Evolutionary conservation across 179 eudicot species (phyloP), one percentile per base, ranked within the genome.

Genomic region (Spinacia oleracea): DNA sequence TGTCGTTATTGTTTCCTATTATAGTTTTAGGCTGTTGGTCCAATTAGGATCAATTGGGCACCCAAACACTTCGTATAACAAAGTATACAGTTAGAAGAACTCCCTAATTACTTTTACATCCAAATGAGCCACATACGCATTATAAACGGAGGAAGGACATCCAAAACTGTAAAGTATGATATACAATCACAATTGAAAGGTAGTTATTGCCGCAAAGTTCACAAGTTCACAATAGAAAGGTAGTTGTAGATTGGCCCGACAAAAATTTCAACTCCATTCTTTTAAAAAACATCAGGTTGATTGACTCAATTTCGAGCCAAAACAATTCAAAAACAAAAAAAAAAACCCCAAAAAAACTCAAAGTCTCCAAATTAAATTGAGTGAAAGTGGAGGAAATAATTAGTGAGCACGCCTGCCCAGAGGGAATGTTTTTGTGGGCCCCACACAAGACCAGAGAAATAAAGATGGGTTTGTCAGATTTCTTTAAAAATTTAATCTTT

Each of bases 351-450:
- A 72, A 72, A 25, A 40, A 73, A 27, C 29, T 9, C 29, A 2
- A 29, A 10, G 9, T n/a, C 29, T 23, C 29, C 31, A 1, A 60
- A 63, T 43, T n/a, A 32, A 73, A 68, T 82, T 74, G 77, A 82
- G 76, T 69, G 48, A 64, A 83, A 83, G 83, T 77, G 86, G 84
- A 70, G 59, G 64, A 72, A 77, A 84, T 84, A 60, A 84, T 80
- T 78, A 80, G 62, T 23, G 64, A 67, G 79, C 86, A 84, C 84
- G 86, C 86, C 86, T 80, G 76, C 45, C 70, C 70, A 69, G 55
- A 84, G 75, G 78, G 86, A 84, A 81, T 84, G 84, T 81, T 84
- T 73, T 65, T 32, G 81, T 77, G 86, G 86, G 53, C 83, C 69
- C 69, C 63, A 15, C 34, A 34, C 65, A 53, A 63, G 76, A 79